Evolutionary conservation across 495 filamentous ascomycete species (phyloP), one percentile per base, ranked within the genome.

Genomic region (Acidomyces sp.): DNA sequence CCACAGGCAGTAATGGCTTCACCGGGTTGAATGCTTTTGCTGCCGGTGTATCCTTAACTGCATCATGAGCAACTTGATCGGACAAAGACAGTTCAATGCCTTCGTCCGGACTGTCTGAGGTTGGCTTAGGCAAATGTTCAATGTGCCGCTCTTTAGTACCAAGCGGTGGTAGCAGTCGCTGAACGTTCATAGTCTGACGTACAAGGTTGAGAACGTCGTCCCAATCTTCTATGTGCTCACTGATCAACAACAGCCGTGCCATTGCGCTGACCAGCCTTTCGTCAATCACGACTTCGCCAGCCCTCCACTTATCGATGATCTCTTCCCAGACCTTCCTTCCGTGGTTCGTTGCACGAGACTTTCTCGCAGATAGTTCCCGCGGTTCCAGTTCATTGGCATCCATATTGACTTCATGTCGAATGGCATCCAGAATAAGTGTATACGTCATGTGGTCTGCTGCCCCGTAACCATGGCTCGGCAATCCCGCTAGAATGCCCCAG

Each of bases 281-380:
- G 51, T 93, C 85, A 19, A 94, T 61, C 37, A 64, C 46, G 10
- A 95, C 40, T 31, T 74, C 64, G 10, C 77, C 82, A 20, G 68
- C 63, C 24, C 61, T 65, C 87, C 87, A 95, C 34, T 75, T 72
- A 15, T 64, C 59, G 9, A 81, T 57, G 18, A 93, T 64, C 49
- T 90, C 83, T n/a, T 70, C 62, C 90, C 90, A 97, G 18, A 95
- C 61, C 9, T 66, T 61, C 38, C 77, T 73, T 1, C 70, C 80
- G 45, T 88, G 62, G 34, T 69, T 45, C 36, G 77, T 49, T 54
- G 64, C 55, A n/a, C n/a, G n/a, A n/a, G n/a, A n/a, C n/a, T n/a
- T n/a, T n/a, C n/a, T n/a, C n/a, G n/a, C n/a, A n/a, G n/a, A n/a
- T 35, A 51, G 24, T 31, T 55, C 49, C 12, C 40, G 39, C 19